Base-by-base conservation (phyloP, 2,329 filamentous ascomycete genomes). In the Mollisiaceae sp. region DNA sequence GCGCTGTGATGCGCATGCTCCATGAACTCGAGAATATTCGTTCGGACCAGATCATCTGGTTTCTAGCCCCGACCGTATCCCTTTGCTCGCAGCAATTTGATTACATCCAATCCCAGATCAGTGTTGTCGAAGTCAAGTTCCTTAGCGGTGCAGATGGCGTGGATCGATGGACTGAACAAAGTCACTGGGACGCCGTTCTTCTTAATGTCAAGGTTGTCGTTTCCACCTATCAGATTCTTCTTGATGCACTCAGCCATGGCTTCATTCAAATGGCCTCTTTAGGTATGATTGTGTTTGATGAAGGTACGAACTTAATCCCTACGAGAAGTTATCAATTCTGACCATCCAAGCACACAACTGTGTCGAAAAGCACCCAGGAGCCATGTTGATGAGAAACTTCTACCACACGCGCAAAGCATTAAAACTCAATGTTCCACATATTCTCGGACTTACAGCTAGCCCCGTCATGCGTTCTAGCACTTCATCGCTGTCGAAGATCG, bases 41-140 rank as follows among this genome's bases (percentile, higher is more conserved):
- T 39, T 50, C 65, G 12, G 15, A 67, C 20, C 65, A 74, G 87
- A 75, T 87, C 4, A 80, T 91, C 11, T 94, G 91, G 91, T 92
- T 94, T 71, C 79, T 92, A 47, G 85, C 88, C 0, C 90, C 91
- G 0, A 93, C 89, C 0, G 84, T 92, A 4, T 79, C 85, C 0
- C 80, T 94, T 0, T 90, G 88, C 64, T 72, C 79, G 6, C 91
- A 94, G 70, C 91, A 94, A 73, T 80, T 82, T 70, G 77, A 80
- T 2, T 86, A 87, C 22, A 82, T 94, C 58, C 77, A 79, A 11
- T 75, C 81, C 0, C 87, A 92, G 64, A 84, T 92, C 1, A 83
- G 86, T 12, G 72, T 78, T 1, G 81, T 84, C 63, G 80, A 83
- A 59, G 79, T 83, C 9, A 81, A 83, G 55, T 76, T 85, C 1